phyloP scores from a whole-genome alignment of 768 basidiomycete species.

The Lactarius evosmus region DNA sequence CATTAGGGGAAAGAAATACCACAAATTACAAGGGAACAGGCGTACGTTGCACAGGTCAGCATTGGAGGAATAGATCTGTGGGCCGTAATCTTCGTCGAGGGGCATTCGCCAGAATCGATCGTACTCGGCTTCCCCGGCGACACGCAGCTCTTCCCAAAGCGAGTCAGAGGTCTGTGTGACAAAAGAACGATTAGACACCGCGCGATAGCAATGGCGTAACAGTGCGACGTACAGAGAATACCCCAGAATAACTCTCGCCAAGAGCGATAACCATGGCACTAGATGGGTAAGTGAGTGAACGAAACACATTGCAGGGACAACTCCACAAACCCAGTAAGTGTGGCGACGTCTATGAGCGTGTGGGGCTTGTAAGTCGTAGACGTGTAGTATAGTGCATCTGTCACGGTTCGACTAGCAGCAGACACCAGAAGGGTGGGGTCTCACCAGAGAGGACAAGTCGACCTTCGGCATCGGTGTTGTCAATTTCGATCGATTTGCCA shows the following conservation, averaged over 20 bases:
- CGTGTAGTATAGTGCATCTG: conserved; percentile 83
- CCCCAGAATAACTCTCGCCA: conserved; percentile 73
- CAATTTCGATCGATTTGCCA: conserved; percentile 81
- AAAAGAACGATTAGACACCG: not conserved
- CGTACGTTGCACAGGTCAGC: conserved; percentile 78
- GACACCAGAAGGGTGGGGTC: conserved; percentile 21
- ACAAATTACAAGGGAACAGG: not conserved
- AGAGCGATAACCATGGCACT: conserved; percentile 73
- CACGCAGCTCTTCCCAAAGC: conserved; percentile 67
- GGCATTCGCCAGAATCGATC: conserved; percentile 92
- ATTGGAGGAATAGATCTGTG: conserved; percentile 73
- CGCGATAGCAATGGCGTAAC: not conserved
- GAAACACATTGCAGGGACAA: not conserved
- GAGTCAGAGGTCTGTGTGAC: conserved; percentile 58
- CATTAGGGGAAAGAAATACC: conserved; percentile 3
- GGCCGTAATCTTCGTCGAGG: conserved; percentile 74
- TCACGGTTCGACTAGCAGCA: not conserved
- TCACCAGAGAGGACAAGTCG: conserved; percentile 69
- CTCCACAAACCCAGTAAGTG: conserved; percentile 64
- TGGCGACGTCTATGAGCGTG: conserved; percentile 84
- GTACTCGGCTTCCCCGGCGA: conserved; percentile 68
- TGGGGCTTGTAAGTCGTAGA: conserved; percentile 74
- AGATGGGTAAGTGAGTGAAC: conserved; percentile 1
- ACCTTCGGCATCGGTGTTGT: conserved; percentile 86
- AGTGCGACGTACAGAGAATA: conserved; percentile 60